phyloP scores from a whole-genome alignment of 805 yeast species.

The Sugiyamaella americana region DNA sequence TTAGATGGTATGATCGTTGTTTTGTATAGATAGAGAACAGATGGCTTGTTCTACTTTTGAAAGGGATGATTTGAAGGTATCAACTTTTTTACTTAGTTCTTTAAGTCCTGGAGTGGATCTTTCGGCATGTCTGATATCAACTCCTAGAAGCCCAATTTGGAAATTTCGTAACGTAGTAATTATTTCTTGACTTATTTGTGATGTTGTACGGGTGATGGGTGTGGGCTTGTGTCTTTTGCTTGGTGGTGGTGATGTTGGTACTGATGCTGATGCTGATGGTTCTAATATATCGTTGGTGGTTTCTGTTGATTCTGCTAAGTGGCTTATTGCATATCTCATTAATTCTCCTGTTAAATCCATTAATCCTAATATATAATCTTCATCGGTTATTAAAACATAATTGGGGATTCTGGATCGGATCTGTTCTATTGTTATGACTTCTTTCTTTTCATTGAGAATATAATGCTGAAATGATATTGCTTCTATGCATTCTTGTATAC shows the following conservation, averaged over 20 bases:
- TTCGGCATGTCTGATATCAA: slow-evolving; percentile 3
- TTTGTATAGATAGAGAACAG: slow-evolving; percentile 9
- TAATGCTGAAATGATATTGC: slow-evolving; percentile 22
- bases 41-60: slow-evolving; percentile 23
- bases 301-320: slow-evolving; percentile 15
- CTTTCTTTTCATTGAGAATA: slow-evolving; percentile 16
- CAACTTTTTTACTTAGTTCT: slow-evolving; percentile 17
- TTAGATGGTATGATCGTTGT: background rate
- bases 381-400: slow-evolving; percentile 17
- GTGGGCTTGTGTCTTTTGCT: background rate
- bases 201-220: slow-evolving; percentile 1
- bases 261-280: background rate
- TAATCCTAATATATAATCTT: slow-evolving; percentile 38
- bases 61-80: slow-evolving; percentile 16
- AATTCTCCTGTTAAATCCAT: slow-evolving; percentile 40
- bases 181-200: slow-evolving; percentile 16
- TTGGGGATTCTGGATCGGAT: background rate
- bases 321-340: slow-evolving; percentile 36
- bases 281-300: slow-evolving; percentile 2
- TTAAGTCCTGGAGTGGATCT: slow-evolving; percentile 4
- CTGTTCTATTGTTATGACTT: background rate
- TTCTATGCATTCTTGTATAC: slow-evolving; percentile 27
- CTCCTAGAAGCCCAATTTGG: slow-evolving; percentile 9
- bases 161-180: slow-evolving; percentile 13
- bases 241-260: background rate